These are phyloP conservation scores for Botrytis porri DNA, from an alignment of 2,329 filamentous ascomycete species.

Conservation along the genomic window DNA sequence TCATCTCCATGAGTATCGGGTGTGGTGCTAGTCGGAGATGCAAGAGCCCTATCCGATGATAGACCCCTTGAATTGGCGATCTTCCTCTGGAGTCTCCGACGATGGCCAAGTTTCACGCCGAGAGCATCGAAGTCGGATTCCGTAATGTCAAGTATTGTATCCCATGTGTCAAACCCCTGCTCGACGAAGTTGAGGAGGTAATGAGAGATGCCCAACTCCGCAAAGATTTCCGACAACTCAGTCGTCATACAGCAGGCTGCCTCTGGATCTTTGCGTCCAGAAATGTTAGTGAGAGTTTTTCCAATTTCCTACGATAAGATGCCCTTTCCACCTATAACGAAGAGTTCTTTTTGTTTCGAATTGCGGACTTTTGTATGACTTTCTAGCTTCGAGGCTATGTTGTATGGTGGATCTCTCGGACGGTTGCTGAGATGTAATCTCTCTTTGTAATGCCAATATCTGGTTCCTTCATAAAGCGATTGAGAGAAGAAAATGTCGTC, in stretches of 20 bases:
- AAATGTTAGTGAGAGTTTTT: slow-evolving; percentile 6
- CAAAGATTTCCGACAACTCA: slow-evolving; percentile 64
- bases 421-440: slow-evolving; percentile 1
- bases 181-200: slow-evolving; percentile 70
- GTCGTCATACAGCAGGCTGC: slow-evolving; percentile 40
- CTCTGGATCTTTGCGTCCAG: slow-evolving; percentile 38
- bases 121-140: slow-evolving; percentile 76
- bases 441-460: slow-evolving; percentile 2
- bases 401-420: not conserved
- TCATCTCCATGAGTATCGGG: slow-evolving; percentile 60
- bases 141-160: slow-evolving; percentile 78
- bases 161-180: slow-evolving; percentile 83
- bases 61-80: slow-evolving; percentile 72
- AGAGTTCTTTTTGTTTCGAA: not conserved
- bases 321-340: not conserved
- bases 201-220: slow-evolving; percentile 74
- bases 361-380: not conserved
- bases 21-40: slow-evolving; percentile 39
- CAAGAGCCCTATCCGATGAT: slow-evolving; percentile 39
- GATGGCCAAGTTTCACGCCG: slow-evolving; percentile 75
- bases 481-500: not conserved
- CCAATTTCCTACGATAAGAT: not conserved
- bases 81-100: slow-evolving; percentile 80
- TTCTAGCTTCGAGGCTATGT: not conserved
- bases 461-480: slow-evolving; percentile 4